A percentile compares a stretch with the other conserved stretches of the same genome.
These are phyloP conservation scores for Ambispora gerdemannii DNA, from an alignment of 192 early-diverging fungal genomes.

Conservation along the genomic window DNA sequence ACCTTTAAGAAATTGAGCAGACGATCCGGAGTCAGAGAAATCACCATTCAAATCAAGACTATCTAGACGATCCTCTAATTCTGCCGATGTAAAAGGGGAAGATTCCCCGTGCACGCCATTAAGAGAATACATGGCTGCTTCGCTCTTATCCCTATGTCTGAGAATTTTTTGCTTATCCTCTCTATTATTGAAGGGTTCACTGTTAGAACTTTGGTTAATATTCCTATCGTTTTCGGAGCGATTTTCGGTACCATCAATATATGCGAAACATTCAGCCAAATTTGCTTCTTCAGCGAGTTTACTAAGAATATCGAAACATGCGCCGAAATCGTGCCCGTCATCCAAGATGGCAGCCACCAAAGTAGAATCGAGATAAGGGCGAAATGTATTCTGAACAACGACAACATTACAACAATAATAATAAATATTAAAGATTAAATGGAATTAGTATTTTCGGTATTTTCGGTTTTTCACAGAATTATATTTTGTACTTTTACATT, in stretches of 20 bases:
- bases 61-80: not conserved
- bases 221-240: not conserved
- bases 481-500: too few relatives aligned
- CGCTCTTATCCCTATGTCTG: not conserved
- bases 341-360: constrained; percentile 1
- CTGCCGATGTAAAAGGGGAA: not conserved
- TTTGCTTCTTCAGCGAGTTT: constrained; percentile 8
- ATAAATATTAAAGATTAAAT: not conserved
- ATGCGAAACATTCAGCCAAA: not conserved
- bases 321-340: not conserved
- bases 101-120: not conserved
- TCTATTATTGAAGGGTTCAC: not conserved
- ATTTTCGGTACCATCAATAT: not conserved
- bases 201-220: not conserved
- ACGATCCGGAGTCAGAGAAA: not conserved
- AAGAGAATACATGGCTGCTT: not conserved
- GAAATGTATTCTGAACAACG: not conserved
- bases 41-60: not conserved
- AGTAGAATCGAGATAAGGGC: constrained; percentile 15
- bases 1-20: constrained; percentile 2
- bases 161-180: not conserved
- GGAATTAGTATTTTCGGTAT: not conserved
- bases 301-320: not conserved
- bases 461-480: too few relatives aligned
- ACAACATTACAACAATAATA: not conserved